Evolutionary conservation across 768 basidiomycete species (phyloP).

Genomic region (Suillus decipiens): DNA sequence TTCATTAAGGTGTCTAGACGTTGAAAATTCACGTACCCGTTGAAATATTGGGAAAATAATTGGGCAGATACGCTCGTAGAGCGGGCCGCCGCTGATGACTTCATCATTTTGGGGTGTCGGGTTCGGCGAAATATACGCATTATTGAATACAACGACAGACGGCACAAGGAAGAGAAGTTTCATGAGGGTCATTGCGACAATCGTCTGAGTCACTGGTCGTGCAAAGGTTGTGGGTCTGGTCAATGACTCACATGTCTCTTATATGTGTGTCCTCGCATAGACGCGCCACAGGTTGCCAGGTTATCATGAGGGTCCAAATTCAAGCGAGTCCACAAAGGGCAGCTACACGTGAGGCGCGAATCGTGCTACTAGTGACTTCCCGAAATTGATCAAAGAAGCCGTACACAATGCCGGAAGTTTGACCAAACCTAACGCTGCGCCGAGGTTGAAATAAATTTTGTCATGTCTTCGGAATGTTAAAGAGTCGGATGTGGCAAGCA

Average conservation of each 20-base stretch:
- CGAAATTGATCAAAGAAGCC: slow-evolving; percentile 3
- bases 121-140: slow-evolving; percentile 25
- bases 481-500: background rate
- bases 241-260: background rate
- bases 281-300: background rate
- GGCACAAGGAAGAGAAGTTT: slow-evolving; percentile 26
- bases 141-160: slow-evolving; percentile 31
- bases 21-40: slow-evolving; percentile 19
- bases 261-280: background rate
- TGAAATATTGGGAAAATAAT: slow-evolving; percentile 23
- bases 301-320: background rate
- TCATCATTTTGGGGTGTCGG: slow-evolving; percentile 24
- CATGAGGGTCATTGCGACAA: slow-evolving; percentile 20
- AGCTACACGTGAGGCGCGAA: background rate
- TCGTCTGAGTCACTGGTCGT: background rate
- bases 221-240: background rate
- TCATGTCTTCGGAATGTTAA: background rate
- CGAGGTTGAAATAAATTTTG: background rate
- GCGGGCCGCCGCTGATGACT: slow-evolving; percentile 16
- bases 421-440: background rate
- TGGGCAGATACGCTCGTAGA: slow-evolving; percentile 29
- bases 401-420: background rate
- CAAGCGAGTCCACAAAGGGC: background rate
- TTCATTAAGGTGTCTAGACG: slow-evolving; percentile 8
- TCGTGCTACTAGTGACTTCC: background rate